Conservation (phyloP, 441 rosid genomes). For the Populus hybrid region DNA sequence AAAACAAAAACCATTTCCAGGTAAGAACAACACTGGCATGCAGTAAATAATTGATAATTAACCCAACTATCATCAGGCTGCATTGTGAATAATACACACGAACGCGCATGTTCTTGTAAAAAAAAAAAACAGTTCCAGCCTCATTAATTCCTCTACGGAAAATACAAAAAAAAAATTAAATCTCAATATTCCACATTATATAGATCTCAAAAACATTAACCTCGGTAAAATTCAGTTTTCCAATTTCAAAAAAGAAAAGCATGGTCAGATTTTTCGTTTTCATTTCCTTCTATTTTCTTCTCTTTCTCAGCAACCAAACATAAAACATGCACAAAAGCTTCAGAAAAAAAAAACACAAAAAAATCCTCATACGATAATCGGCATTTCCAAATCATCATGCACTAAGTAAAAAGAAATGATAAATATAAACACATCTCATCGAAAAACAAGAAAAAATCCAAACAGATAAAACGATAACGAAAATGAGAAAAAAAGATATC, state of each 20-base stretch:
- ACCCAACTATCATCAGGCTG: background rate
- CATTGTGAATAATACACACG: background rate
- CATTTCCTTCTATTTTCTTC: background rate
- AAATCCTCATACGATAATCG: background rate
- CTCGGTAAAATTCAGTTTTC: background rate
- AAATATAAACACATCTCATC: conserved; percentile 4
- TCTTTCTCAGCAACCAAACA: conserved; percentile 11
- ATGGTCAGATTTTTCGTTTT: background rate
- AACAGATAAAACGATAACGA: background rate
- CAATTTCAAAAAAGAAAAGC: background rate
- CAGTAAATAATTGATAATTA: background rate
- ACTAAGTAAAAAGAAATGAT: background rate
- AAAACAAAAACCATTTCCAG: background rate
- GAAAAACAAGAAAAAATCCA: conserved; percentile 8
- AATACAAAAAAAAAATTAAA: background rate
- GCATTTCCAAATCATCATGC: conserved; percentile 20
- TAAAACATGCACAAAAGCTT: background rate
- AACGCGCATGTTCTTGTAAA: background rate
- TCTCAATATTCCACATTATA: background rate
- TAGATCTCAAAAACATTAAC: too few species aligned
- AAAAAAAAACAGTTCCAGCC: background rate
- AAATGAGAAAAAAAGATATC: conserved; percentile 24
- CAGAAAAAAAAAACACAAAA: background rate
- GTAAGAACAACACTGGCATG: background rate
- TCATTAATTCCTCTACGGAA: too few species aligned